Percentiles rank a stretch among this genome's conserved stretches.
These are phyloP conservation scores for Cyberlindnera saturnus DNA, from an alignment of 805 yeast species.

Conservation along the genomic window DNA sequence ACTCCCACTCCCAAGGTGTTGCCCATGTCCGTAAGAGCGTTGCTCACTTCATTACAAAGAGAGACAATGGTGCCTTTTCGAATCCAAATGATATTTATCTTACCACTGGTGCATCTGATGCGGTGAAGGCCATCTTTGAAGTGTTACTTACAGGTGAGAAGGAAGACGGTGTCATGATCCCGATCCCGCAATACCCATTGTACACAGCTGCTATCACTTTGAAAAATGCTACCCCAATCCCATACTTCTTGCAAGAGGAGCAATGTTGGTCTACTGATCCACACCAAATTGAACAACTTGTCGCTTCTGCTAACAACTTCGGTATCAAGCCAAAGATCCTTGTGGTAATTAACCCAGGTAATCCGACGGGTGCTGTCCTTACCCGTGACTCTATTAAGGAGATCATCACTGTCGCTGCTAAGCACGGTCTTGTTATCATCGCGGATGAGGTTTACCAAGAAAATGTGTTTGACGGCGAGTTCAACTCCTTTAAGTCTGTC, in stretches of 20 bases:
- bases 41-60: slow-evolving; percentile 67
- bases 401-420: slow-evolving; percentile 75
- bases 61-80: slow-evolving; percentile 75
- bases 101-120: slow-evolving; percentile 93
- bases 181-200: slow-evolving; percentile 97
- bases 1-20: slow-evolving; percentile 90
- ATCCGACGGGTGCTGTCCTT: slow-evolving; percentile 92
- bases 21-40: slow-evolving; percentile 65
- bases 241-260: slow-evolving; percentile 79
- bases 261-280: slow-evolving; percentile 82
- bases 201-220: slow-evolving; percentile 93
- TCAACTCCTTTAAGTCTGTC: slow-evolving; percentile 79
- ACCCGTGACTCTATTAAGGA: slow-evolving; percentile 59
- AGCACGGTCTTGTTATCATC: slow-evolving; percentile 75
- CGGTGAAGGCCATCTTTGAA: slow-evolving; percentile 74
- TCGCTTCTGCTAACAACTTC: slow-evolving; percentile 39
- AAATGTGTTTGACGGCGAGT: slow-evolving; percentile 77
- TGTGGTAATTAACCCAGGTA: slow-evolving; percentile 96
- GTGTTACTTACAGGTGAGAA: slow-evolving; percentile 60
- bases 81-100: slow-evolving; percentile 70
- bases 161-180: slow-evolving; percentile 74
- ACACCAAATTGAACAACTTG: slow-evolving; percentile 49
- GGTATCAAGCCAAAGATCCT: slow-evolving; percentile 68
- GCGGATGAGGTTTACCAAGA: slow-evolving; percentile 99
- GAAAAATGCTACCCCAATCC: slow-evolving; percentile 75